Evolutionary conservation across 106 monocot species (phyloP), one percentile per base, ranked within the genome.

Genomic region (Dendrobium catenatum): DNA sequence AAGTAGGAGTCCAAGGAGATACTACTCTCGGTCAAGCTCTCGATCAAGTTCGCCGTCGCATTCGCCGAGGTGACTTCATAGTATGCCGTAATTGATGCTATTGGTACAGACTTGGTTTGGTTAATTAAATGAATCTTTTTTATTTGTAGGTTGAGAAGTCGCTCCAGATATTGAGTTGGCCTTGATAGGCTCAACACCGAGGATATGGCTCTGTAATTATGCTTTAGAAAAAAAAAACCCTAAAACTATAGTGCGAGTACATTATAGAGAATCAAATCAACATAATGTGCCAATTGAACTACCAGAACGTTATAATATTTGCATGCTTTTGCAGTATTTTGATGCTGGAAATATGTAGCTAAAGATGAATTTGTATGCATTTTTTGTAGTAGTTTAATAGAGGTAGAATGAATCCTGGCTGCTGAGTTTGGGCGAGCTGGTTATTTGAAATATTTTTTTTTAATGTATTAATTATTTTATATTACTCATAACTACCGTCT

Each of bases 1-100:
- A 49, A 80, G 80, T 37, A 37, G 80, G n/a, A 80, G 80, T 44
- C 80, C 80, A 9, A 66, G 54, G 33, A 73, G 80, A n/a, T 55
- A 80, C 16, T 20, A 80, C 40, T 80, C 80, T 10, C 80, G 80
- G 16, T 80, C 67, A 6, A 42, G 70, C 24, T 80, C 80, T 16
- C 40, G 76, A 24, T 76, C 76, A 3, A 27, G 48, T 2, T 76
- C 76, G 19, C 76, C 29, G 24, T 70, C 79, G 44, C 17, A 22
- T 4, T 73, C 72, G 27, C 73, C 49, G 49, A 80, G 72, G 80
- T 54, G 48, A 76, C 19, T 42, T 37, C 33, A 72, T 72, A 15
- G 37, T 42, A 44, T 42, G 41, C 42, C 3, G 2, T 15, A 18
- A 42, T 73, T 41, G 40, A 44, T 44, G 44, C 9, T 44, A 44